A percentile compares a stretch with the other conserved stretches of the same genome.
These are phyloP conservation scores for Glaciozyma antarctica DNA, from an alignment of 768 basidiomycete genomes.

Conservation along the genomic window DNA sequence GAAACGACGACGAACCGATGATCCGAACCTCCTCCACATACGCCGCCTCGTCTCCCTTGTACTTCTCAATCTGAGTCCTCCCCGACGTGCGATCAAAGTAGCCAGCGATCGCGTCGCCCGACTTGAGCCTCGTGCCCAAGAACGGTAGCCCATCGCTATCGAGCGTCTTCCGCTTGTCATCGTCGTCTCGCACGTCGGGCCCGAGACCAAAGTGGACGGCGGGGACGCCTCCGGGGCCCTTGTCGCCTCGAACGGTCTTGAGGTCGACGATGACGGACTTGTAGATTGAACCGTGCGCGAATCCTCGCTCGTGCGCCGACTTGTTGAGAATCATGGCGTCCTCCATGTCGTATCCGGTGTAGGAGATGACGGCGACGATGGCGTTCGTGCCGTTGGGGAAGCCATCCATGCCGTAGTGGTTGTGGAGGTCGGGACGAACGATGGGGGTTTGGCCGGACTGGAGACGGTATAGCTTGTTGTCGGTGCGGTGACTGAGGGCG, in stretches of 20 bases:
- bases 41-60: constrained; percentile 88
- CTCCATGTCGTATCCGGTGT: constrained; percentile 99
- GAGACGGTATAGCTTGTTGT: constrained; percentile 94
- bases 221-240: constrained; percentile 49
- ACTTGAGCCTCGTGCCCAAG: constrained; percentile 57
- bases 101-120: constrained; percentile 73
- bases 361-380: constrained; percentile 98
- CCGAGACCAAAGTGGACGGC: constrained; percentile 83
- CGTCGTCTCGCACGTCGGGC: constrained; percentile 53
- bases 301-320: constrained; percentile 94
- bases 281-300: constrained; percentile 92
- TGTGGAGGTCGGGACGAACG: constrained; percentile 82
- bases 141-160: constrained; percentile 77
- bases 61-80: constrained; percentile 76
- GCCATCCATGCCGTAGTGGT: constrained; percentile 93
- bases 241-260: constrained; percentile 61
- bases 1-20: constrained; percentile 51
- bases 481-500: constrained; percentile 79
- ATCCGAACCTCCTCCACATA: constrained; percentile 86
- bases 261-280: constrained; percentile 88
- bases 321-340: constrained; percentile 99
- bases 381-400: constrained; percentile 99
- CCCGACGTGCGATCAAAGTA: constrained; percentile 79
- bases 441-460: constrained; percentile 92
- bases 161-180: constrained; percentile 49